Conservation (phyloP, 179 eudicot genomes). For the Heliamphora ciliata region DNA sequence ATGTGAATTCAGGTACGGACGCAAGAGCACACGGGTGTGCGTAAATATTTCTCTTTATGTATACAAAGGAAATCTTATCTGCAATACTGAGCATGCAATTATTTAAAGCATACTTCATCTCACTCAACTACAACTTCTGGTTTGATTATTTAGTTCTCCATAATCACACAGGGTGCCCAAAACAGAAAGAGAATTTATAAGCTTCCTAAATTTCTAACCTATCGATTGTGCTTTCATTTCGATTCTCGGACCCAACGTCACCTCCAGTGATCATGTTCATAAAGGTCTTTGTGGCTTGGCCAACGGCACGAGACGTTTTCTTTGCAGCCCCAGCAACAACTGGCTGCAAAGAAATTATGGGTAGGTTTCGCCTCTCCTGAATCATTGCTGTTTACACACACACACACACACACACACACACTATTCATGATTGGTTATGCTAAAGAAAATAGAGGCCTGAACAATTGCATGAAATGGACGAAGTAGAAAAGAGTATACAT, state of each 20-base stretch:
- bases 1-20: not conserved
- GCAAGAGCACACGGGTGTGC: too few species aligned
- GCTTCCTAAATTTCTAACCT: conserved; percentile 19
- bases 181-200: not conserved
- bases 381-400: conserved; percentile 56
- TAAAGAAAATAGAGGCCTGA: not conserved
- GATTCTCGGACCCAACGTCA: conserved; percentile 30
- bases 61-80: not conserved
- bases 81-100: not conserved
- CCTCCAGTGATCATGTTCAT: conserved; percentile 53
- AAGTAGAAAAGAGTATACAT: conserved; percentile 20
- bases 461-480: not conserved
- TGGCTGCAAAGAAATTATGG: conserved; percentile 60
- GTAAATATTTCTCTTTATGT: not conserved
- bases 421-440: not conserved
- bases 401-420: not conserved
- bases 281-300: conserved; percentile 53
- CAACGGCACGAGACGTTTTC: conserved; percentile 75
- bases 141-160: not conserved
- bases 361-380: conserved; percentile 81
- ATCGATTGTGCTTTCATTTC: conserved; percentile 18
- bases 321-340: conserved; percentile 76
- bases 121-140: not conserved
- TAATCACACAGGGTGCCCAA: not conserved
- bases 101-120: not conserved